These are phyloP conservation scores for Punctularia strigosozonata DNA, from an alignment of 768 basidiomycete species.

Conservation along the genomic window DNA sequence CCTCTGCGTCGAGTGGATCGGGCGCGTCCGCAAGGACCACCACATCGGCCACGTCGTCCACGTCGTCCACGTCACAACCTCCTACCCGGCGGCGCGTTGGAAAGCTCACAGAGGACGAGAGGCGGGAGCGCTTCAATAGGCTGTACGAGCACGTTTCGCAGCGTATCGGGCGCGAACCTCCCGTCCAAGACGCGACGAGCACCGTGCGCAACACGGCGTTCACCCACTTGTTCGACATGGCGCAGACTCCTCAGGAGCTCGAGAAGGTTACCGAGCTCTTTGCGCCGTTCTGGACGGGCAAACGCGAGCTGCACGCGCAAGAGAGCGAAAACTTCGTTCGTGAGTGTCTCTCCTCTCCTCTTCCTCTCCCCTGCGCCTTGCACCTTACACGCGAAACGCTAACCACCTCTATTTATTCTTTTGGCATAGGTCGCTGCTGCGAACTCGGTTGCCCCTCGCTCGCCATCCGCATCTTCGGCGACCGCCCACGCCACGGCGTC, in stretches of 20 bases:
- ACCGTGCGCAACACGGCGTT: conserved; percentile 35
- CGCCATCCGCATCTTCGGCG: conserved; percentile 47
- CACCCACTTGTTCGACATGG: conserved; percentile 38
- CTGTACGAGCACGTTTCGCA: conserved; percentile 24
- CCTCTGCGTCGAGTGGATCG: too few relatives aligned
- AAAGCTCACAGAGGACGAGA: conserved; percentile 20
- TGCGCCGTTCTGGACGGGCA: conserved; percentile 36
- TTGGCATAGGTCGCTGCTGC: conserved; percentile 44
- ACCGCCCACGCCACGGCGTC: conserved; percentile 51
- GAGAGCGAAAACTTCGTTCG: conserved; percentile 42
- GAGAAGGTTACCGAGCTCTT: conserved; percentile 32
- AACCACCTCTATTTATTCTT: neutral
- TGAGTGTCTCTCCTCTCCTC: conserved; percentile 22
- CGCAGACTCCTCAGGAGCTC: conserved; percentile 36
- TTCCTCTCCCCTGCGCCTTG: neutral
- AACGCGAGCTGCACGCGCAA: conserved; percentile 24
- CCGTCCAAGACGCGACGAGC: conserved; percentile 14
- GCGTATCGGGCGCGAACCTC: conserved; percentile 27
- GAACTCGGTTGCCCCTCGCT: conserved; percentile 43
- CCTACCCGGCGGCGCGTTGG: too few relatives aligned
- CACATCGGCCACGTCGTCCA: too few relatives aligned
- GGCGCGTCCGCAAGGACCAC: too few relatives aligned
- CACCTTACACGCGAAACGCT: neutral
- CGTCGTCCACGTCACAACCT: too few relatives aligned
- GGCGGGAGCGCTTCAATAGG: conserved; percentile 21